Conservation (phyloP, 2,329 filamentous ascomycete species). For the Pseudogymnoascus sp. region DNA sequence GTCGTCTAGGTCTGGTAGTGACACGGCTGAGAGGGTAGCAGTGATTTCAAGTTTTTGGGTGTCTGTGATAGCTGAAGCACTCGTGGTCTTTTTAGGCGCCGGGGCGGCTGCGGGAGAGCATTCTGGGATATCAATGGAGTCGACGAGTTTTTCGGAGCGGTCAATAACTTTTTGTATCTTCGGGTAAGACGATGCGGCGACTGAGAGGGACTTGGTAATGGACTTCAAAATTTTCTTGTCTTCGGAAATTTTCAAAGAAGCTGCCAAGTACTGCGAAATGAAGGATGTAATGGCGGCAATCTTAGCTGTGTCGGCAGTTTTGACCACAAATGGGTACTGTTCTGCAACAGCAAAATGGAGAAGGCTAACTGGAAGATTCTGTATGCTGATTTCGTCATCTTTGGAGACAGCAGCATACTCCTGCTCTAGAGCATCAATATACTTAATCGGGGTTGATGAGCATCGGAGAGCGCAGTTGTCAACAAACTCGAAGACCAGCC, state of each 20-base stretch:
- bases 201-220: slow-evolving; percentile 36
- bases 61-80: not conserved
- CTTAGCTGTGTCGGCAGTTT: slow-evolving; percentile 37
- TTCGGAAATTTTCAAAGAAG: slow-evolving; percentile 45
- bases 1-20: slow-evolving; percentile 32
- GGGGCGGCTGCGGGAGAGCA: not conserved
- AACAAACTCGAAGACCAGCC: slow-evolving; percentile 57
- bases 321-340: slow-evolving; percentile 64
- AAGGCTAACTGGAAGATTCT: slow-evolving; percentile 46
- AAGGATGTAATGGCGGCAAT: slow-evolving; percentile 46
- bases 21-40: not conserved
- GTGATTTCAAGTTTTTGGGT: not conserved
- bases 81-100: not conserved
- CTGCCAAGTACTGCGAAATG: slow-evolving; percentile 48
- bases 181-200: slow-evolving; percentile 31
- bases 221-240: slow-evolving; percentile 36
- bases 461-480: slow-evolving; percentile 77
- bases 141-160: slow-evolving; percentile 20
- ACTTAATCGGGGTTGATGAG: slow-evolving; percentile 70
- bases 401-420: slow-evolving; percentile 32
- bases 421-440: slow-evolving; percentile 62
- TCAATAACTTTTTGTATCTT: slow-evolving; percentile 24
- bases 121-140: slow-evolving; percentile 19
- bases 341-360: slow-evolving; percentile 63
- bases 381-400: slow-evolving; percentile 19